phyloP scores from a whole-genome alignment of 306 rosid species.

The Ormosia semicastrata region DNA sequence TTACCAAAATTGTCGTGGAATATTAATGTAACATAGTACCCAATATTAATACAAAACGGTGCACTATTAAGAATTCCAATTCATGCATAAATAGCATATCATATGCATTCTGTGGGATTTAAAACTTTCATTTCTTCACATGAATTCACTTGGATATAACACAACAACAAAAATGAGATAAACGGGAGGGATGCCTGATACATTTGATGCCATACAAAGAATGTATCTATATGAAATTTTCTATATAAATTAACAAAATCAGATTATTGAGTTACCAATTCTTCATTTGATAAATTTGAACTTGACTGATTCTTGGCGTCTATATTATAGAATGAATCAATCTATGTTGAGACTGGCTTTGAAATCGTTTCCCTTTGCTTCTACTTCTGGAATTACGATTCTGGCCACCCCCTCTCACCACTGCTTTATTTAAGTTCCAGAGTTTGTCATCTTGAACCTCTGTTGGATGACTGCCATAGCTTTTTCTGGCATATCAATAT shows the following conservation, averaged over 20 bases:
- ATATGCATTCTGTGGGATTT: background rate
- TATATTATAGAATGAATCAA: conserved; percentile 39
- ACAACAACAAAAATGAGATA: conserved; percentile 19
- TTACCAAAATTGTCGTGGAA: background rate
- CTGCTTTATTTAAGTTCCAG: conserved; percentile 2
- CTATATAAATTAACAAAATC: conserved; percentile 58
- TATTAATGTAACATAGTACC: background rate
- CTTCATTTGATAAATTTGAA: conserved; percentile 45
- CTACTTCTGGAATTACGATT: conserved; percentile 31
- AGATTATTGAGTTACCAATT: conserved; percentile 59
- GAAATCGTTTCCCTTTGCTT: conserved; percentile 46
- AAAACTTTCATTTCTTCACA: conserved; percentile 24
- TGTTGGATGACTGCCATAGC: conserved; percentile 75
- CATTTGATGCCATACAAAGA: conserved; percentile 59
- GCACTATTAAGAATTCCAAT: background rate
- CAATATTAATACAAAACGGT: background rate
- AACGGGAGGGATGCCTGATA: conserved; percentile 17
- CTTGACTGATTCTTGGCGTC: conserved; percentile 32
- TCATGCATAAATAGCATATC: conserved; percentile 4
- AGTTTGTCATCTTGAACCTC: conserved; percentile 52
- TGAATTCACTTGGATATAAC: conserved; percentile 31
- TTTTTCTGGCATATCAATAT: conserved; percentile 87
- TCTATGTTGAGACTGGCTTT: conserved; percentile 49
- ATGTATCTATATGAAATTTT: conserved; percentile 50
- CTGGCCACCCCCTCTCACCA: conserved; percentile 24